Evolutionary conservation across 192 early-diverging fungal genomes (phyloP), one percentile per base, ranked within the genome.

Genomic region (Backusella circina): DNA sequence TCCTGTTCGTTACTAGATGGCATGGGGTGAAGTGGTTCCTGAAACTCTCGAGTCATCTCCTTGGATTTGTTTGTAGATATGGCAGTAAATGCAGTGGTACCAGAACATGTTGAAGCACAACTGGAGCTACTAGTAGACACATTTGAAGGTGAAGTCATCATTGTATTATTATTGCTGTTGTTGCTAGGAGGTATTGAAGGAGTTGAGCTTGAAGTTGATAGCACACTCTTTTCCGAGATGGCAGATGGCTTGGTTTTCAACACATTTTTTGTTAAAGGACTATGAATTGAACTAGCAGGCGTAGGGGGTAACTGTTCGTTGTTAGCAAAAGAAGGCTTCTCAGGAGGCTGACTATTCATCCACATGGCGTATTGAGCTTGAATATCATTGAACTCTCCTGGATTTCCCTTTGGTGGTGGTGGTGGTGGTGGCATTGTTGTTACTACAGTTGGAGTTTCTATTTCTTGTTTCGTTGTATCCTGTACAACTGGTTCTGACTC

Each of bases 351-450:
- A 54, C 74, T 75, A 38, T 66, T 65, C 30, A 75, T 69, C 74
- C 74, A 75, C 74, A 75, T 69, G 44, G 74, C 74, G 50, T 75
- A 75, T 68, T 75, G 74, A 4, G 74, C 41, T 36, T 75, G 74
- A 36, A 75, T 75, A 37, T 75, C 74, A 9, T 61, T 61, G 54
- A 61, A 61, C 26, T 61, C 54, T 28, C 54, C 54, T 28, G 54
- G 54, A 28, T 23, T 28, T 0, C 54, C 54, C 26, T 61, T 61
- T 0, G 54, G 54, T 61, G 54, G 54, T 61, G 23, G 23, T 61
- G 23, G 23, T 57, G 51, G 54, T 61, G 54, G 54, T 61, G 54
- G 54, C 54, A 23, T 28, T 61, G 54, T 0, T 28, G 23, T 3
- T 26, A 57, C 23, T 26, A 57, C 23, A 12, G 54, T 28, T 28